phyloP scores from a whole-genome alignment of 2,329 filamentous ascomycete genomes.

The Sclerotiophoma versabilis region DNA sequence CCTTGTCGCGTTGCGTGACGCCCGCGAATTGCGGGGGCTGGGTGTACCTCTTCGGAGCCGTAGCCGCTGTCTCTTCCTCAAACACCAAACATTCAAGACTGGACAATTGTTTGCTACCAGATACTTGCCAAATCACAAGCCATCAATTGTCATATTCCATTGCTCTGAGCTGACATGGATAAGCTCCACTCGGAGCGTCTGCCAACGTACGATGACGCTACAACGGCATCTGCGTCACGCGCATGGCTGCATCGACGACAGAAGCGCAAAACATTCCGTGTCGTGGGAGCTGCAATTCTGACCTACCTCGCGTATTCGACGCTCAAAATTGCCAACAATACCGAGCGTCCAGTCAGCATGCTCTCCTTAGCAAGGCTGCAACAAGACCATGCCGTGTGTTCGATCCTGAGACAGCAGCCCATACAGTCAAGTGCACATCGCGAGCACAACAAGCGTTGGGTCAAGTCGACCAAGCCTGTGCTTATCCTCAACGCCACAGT shows the following conservation, averaged over 20 bases:
- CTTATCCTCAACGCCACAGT: constrained; percentile 72
- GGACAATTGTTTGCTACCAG: neutral
- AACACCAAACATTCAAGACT: neutral
- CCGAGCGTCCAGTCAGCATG: constrained; percentile 15
- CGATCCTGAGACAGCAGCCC: constrained; percentile 62
- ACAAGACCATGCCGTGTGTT: constrained; percentile 63
- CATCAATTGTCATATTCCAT: neutral
- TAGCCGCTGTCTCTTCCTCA: neutral
- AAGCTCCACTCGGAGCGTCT: constrained; percentile 24
- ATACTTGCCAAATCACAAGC: neutral
- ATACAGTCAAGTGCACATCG: constrained; percentile 64
- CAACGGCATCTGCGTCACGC: constrained; percentile 8
- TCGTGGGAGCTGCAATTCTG: constrained; percentile 27
- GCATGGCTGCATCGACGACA: constrained; percentile 25
- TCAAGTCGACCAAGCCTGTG: constrained; percentile 65
- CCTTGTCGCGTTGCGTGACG: constrained; percentile 9
- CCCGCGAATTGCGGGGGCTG: constrained; percentile 10
- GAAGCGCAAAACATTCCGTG: constrained; percentile 26
- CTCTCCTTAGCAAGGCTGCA: constrained; percentile 63
- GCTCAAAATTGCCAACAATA: constrained; percentile 26
- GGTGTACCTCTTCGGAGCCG: neutral
- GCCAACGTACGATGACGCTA: constrained; percentile 35
- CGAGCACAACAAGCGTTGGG: constrained; percentile 66
- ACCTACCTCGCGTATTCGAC: constrained; percentile 30
- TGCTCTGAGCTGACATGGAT: constrained; percentile 22